Conservation (phyloP, 2,329 filamentous ascomycete species). For the Apiospora sp. region DNA sequence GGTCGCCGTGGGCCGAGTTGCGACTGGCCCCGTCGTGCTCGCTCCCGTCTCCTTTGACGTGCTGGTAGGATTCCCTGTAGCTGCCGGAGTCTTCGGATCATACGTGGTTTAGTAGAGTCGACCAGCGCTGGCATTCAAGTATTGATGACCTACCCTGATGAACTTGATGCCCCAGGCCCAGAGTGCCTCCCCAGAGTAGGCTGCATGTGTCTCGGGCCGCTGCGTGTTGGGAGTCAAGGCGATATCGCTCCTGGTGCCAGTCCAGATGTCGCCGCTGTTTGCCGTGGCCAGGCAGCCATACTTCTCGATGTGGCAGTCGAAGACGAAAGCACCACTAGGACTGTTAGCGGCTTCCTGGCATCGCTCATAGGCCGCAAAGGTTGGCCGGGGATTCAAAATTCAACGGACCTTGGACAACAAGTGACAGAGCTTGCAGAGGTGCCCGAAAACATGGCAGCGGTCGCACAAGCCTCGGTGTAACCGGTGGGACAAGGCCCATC, state of each 20-base stretch:
- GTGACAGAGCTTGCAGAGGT: slow-evolving; percentile 19
- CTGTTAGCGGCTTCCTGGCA: neutral
- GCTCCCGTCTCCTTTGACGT: slow-evolving; percentile 8
- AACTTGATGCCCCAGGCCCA: slow-evolving; percentile 16
- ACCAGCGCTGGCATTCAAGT: neutral
- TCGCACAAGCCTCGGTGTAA: slow-evolving; percentile 15
- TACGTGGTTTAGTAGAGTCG: neutral
- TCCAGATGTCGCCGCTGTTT: neutral
- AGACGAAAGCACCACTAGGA: neutral
- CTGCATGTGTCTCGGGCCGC: neutral
- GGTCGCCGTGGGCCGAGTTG: neutral
- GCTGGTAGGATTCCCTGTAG: neutral
- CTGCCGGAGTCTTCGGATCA: slow-evolving; percentile 7
- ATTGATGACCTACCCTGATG: neutral
- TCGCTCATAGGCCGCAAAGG: neutral
- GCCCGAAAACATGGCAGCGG: slow-evolving; percentile 1
- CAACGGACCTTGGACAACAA: slow-evolving; percentile 18
- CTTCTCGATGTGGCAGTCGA: neutral
- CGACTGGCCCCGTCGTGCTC: neutral
- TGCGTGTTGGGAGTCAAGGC: neutral
- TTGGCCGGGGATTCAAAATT: neutral
- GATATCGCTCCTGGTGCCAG: slow-evolving; percentile 3
- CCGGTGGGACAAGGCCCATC: slow-evolving; percentile 19
- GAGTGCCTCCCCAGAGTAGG: neutral
- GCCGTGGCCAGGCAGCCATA: slow-evolving; percentile 9